phyloP scores from a whole-genome alignment of 306 rosid species.

The Carpinus fangiana region DNA sequence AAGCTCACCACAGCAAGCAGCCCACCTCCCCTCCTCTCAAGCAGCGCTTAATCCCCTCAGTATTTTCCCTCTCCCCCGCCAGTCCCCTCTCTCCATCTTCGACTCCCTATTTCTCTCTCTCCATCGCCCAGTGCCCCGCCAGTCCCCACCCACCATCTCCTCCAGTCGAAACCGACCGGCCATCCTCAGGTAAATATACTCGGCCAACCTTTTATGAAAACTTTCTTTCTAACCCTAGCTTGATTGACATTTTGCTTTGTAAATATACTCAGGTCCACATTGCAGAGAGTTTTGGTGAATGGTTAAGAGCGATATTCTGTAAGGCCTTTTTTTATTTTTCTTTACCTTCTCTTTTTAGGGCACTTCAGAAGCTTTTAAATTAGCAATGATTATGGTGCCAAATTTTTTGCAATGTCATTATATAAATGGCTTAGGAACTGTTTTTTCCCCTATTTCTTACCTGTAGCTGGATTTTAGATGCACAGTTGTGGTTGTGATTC shows the following conservation, averaged over 20 bases:
- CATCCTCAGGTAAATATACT: too few species aligned
- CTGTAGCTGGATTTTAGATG: neutral
- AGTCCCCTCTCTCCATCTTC: too few species aligned
- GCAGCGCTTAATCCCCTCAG: too few species aligned
- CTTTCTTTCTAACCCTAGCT: neutral
- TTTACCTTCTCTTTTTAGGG: neutral
- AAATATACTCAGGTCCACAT: constrained; percentile 71
- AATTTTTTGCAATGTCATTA: constrained; percentile 2
- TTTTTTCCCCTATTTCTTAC: neutral
- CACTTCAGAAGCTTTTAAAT: neutral
- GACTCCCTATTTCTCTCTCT: too few species aligned
- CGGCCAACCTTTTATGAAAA: neutral
- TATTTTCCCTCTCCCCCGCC: too few species aligned
- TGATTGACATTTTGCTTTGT: constrained; percentile 14
- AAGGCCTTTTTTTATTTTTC: constrained; percentile 27
- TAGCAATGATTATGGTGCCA: neutral
- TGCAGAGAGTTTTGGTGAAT: constrained; percentile 84
- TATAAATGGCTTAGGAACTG: neutral
- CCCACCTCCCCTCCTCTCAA: constrained; percentile 66
- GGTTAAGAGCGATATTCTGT: constrained; percentile 91
- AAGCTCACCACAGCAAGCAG: constrained; percentile 62
- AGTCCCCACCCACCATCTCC: too few species aligned
- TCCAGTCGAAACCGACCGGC: too few species aligned
- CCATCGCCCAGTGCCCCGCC: too few species aligned
- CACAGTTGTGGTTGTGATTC: neutral